A percentile compares a stretch with the other conserved stretches of the same genome.
phyloP scores from a whole-genome alignment of 2,329 filamentous ascomycete species.

The Ceratocystis cacaofunesta region DNA sequence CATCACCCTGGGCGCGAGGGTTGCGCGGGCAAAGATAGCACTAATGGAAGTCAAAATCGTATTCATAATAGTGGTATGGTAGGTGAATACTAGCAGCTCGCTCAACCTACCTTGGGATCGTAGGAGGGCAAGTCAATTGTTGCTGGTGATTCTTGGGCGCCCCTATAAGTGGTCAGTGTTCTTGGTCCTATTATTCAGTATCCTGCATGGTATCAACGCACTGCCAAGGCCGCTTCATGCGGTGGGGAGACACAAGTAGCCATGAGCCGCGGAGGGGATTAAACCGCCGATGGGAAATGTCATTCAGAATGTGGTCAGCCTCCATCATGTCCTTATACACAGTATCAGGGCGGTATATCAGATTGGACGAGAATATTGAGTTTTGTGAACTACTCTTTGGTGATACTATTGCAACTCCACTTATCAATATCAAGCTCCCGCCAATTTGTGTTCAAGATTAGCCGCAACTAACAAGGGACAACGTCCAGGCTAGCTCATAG shows the following conservation, averaged over 20 bases:
- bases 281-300: slow-evolving; percentile 90
- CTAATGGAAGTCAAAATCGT: slow-evolving; percentile 27
- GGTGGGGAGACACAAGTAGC: slow-evolving; percentile 88
- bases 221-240: slow-evolving; percentile 97
- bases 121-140: slow-evolving; percentile 60
- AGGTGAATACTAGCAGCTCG: neutral
- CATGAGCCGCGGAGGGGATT: slow-evolving; percentile 83
- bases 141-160: slow-evolving; percentile 60
- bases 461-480: neutral
- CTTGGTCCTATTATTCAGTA: neutral
- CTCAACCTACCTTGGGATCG: slow-evolving; percentile 48
- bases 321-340: slow-evolving; percentile 38
- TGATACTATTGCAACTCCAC: neutral
- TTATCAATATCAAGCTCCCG: neutral
- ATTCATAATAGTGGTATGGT: neutral
- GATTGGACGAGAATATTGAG: no score
- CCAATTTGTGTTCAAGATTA: neutral
- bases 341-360: neutral
- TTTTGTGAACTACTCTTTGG: neutral
- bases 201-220: slow-evolving; percentile 33
- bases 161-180: slow-evolving; percentile 35
- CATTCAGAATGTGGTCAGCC: slow-evolving; percentile 60
- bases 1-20: slow-evolving; percentile 68
- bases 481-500: neutral
- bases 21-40: slow-evolving; percentile 95